Evolutionary conservation across 2,329 filamentous ascomycete genomes (phyloP), one percentile per base, ranked within the genome.

Genomic region (Alternaria novae-zelandiae): DNA sequence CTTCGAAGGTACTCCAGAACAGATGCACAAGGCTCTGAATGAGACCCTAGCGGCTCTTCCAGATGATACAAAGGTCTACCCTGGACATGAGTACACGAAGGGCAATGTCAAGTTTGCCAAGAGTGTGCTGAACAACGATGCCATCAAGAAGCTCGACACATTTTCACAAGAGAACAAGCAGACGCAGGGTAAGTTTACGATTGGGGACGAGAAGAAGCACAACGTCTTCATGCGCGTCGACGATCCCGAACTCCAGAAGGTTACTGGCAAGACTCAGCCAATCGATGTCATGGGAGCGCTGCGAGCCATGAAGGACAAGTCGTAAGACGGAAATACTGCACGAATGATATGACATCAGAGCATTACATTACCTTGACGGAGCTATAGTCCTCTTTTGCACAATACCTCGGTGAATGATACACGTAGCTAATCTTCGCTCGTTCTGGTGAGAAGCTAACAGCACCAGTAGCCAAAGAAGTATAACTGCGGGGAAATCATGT

Each of bases 41-140:
- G 89, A 93, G 81, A 92, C 90, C 0, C 86, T 99, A 47, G 92
- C 88, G 3, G 82, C 88, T 6, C 83, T 99, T 59, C 95, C 96
- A 0, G 91, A 97, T 71, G 94, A 98, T 73, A 98, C 96, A 1
- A 91, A 91, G 68, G 93, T 99, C 68, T 99, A 93, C 78, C 94
- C 95, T 17, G 96, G 96, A 5, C 96, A 99, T 75, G 96, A 98
- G 80, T 99, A 99, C 83, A 99, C 96, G n/a, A 97, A 96, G 81
- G 87, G 91, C 55, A 99, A 99, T 76, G 93, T 96, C 74, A 93
- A 93, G 78, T 99, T 99, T 77, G 90, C 89, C 51, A 82, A 91
- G 63, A 91, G 90, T 3, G 91, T 98, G 15, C 83, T 91, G 59
- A 89, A 92, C 74, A 91, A 87, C 45, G 89, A 92, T 53, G 88